A percentile compares a stretch with the other conserved stretches of the same genome.
Evolutionary conservation across 2,329 filamentous ascomycete genomes (phyloP).

Genomic region (Xylariaceae sp.): DNA sequence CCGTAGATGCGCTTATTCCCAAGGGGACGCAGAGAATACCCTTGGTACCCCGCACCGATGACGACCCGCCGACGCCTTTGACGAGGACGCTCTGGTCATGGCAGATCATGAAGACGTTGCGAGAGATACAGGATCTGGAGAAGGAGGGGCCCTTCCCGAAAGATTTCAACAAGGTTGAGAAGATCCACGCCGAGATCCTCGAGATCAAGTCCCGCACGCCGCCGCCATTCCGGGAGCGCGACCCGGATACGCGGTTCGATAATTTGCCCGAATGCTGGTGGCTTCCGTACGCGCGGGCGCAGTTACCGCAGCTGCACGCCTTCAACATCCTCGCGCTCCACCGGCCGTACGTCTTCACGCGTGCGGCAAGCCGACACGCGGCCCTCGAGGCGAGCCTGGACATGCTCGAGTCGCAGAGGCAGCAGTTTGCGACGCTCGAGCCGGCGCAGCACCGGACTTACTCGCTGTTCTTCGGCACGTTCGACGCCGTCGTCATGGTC

Average conservation of each 20-base stretch:
- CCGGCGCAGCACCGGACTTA: slow-evolving; percentile 50
- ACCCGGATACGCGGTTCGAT: slow-evolving; percentile 55
- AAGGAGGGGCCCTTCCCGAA: slow-evolving; percentile 50
- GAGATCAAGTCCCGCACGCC: slow-evolving; percentile 46
- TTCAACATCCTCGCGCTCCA: slow-evolving; percentile 57
- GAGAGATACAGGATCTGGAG: slow-evolving; percentile 51
- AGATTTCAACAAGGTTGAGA: slow-evolving; percentile 49
- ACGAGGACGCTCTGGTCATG: slow-evolving; percentile 49
- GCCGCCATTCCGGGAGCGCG: slow-evolving; percentile 46
- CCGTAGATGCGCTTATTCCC: slow-evolving; percentile 48
- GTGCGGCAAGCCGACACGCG: slow-evolving; percentile 46
- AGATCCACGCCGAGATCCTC: slow-evolving; percentile 46
- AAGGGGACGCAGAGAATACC: slow-evolving; percentile 43
- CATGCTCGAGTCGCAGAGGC: slow-evolving; percentile 50
- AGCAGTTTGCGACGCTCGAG: slow-evolving; percentile 43
- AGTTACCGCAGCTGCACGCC: slow-evolving; percentile 42
- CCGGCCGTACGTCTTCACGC: slow-evolving; percentile 57
- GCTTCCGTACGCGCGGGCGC: slow-evolving; percentile 42
- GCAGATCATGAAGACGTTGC: slow-evolving; percentile 42
- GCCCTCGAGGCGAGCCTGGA: slow-evolving; percentile 51
- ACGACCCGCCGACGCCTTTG: slow-evolving; percentile 52
- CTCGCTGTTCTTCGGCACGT: slow-evolving; percentile 56
- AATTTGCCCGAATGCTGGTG: slow-evolving; percentile 46
- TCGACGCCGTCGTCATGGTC: slow-evolving; percentile 58
- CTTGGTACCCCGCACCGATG: slow-evolving; percentile 41